Conservation (phyloP, 2,329 filamentous ascomycete genomes). For the Colletotrichum eremochloae region DNA sequence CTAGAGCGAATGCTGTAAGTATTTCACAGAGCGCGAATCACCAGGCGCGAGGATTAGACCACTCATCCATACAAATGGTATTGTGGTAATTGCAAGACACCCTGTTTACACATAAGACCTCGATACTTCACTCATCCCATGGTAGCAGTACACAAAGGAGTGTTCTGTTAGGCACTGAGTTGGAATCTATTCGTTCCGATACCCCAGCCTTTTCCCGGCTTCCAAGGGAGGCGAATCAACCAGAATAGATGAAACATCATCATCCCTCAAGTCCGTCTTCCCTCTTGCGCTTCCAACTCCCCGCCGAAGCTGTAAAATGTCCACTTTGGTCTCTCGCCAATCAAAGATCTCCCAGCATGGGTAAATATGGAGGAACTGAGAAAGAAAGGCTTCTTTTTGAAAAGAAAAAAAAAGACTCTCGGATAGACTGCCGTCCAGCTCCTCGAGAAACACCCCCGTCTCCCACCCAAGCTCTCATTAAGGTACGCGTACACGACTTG, state of each 20-base stretch:
- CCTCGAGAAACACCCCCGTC: slow-evolving; percentile 21
- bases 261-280: not conserved
- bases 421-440: slow-evolving; percentile 25
- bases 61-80: not conserved
- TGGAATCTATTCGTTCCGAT: not conserved
- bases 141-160: not conserved
- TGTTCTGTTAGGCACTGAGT: not conserved
- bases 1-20: not conserved
- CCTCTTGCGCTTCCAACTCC: slow-evolving; percentile 24
- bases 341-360: slow-evolving; percentile 36
- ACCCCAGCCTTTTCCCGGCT: not conserved
- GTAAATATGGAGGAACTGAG: slow-evolving; percentile 23
- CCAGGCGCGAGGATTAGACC: not conserved
- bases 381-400: slow-evolving; percentile 16
- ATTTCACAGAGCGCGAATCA: not conserved
- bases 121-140: not conserved
- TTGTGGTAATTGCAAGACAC: too few species aligned
- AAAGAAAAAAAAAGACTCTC: slow-evolving; percentile 8
- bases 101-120: not conserved
- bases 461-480: slow-evolving; percentile 39
- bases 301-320: slow-evolving; percentile 23
- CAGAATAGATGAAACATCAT: not conserved
- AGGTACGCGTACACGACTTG: slow-evolving; percentile 45
- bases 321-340: slow-evolving; percentile 35
- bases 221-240: not conserved